Percentiles rank a stretch among this genome's conserved stretches.
phyloP scores from a whole-genome alignment of 371 early-diverging fungal genomes.

The Blakeslea trispora region DNA sequence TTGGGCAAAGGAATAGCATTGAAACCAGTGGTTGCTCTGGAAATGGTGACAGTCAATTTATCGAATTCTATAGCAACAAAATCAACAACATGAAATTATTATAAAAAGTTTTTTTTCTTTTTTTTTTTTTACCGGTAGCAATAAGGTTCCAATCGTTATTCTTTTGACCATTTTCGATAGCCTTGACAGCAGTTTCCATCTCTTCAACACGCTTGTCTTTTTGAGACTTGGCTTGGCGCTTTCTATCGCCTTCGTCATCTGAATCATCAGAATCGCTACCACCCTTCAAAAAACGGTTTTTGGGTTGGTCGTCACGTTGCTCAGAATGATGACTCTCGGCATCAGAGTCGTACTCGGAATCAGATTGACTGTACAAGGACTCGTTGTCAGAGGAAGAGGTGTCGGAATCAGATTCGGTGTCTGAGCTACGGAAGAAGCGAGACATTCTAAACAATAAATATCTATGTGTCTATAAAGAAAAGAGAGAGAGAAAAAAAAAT shows the following conservation, averaged over 20 bases:
- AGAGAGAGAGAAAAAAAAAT: neutral
- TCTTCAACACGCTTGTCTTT: constrained; percentile 86
- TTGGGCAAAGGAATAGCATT: constrained; percentile 68
- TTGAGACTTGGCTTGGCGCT: constrained; percentile 77
- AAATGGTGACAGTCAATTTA: constrained; percentile 73
- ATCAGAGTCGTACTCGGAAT: constrained; percentile 52
- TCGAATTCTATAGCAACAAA: constrained; percentile 95
- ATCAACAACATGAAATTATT: too few relatives aligned
- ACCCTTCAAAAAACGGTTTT: constrained; percentile 50
- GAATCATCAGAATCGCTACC: constrained; percentile 56
- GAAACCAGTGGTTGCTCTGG: constrained; percentile 72
- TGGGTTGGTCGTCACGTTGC: constrained; percentile 37
- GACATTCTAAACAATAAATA: constrained; percentile 35
- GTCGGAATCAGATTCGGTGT: constrained; percentile 56
- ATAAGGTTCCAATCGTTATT: constrained; percentile 90
- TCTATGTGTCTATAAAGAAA: constrained; percentile 8
- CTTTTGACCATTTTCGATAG: constrained; percentile 77
- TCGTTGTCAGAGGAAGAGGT: constrained; percentile 56
- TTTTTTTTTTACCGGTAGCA: constrained; percentile 68
- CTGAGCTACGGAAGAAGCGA: constrained; percentile 67
- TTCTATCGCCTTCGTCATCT: constrained; percentile 71
- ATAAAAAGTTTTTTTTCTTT: too few relatives aligned
- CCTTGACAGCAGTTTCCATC: constrained; percentile 61
- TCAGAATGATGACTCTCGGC: constrained; percentile 40
- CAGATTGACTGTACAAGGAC: constrained; percentile 60